A percentile compares a stretch with the other conserved stretches of the same genome.
Conservation (phyloP, 202 grass and related monocot genomes). For the Zoysia matrella region DNA sequence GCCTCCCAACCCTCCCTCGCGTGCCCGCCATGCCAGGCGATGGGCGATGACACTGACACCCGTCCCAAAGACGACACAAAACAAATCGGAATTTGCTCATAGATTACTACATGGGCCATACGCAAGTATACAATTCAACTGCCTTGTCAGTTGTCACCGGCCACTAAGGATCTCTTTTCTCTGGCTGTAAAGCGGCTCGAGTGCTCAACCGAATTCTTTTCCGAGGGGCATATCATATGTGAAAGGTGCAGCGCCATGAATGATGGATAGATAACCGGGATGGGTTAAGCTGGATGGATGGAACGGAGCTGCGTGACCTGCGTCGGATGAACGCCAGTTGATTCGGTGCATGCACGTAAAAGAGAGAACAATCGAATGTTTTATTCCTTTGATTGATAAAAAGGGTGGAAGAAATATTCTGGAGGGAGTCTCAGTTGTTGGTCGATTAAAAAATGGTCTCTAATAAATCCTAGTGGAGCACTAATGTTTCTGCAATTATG, state of each 20-base stretch:
- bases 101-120: background rate
- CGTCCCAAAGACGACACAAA: background rate
- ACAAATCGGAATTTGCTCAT: background rate
- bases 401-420: background rate
- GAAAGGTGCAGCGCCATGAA: background rate
- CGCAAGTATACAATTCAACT: background rate
- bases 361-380: constrained; percentile 17
- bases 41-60: background rate
- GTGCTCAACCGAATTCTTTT: constrained; percentile 1
- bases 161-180: background rate
- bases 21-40: background rate
- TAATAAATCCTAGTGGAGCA: background rate
- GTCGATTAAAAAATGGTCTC: no score
- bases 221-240: background rate
- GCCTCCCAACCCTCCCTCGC: background rate
- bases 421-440: background rate
- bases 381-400: background rate
- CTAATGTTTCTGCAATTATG: background rate
- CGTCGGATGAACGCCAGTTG: constrained; percentile 48
- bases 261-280: background rate
- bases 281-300: background rate
- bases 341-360: constrained; percentile 10
- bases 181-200: constrained; percentile 17
- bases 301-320: background rate
- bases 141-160: background rate